Percentiles rank a stretch among this genome's conserved stretches.
phyloP scores from a whole-genome alignment of 75 land plant species.

The Sequoiadendron giganteum region DNA sequence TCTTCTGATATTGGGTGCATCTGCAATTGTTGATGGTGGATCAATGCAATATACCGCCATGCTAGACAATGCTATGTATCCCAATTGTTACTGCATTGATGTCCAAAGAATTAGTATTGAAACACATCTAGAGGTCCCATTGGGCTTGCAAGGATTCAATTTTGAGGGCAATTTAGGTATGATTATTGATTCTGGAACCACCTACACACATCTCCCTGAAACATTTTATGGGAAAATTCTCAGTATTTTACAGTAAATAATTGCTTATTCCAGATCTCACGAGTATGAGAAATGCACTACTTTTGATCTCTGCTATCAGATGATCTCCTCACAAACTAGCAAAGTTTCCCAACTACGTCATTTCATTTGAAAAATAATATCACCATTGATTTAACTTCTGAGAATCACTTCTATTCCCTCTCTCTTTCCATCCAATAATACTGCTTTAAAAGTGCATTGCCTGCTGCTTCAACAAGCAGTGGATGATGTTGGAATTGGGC shows the following conservation, averaged over 20 bases:
- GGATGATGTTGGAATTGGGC: conserved; percentile 33
- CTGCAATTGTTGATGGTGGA: neutral
- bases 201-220: conserved; percentile 4
- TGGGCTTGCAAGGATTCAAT: conserved; percentile 34
- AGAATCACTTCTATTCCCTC: conserved; percentile 49
- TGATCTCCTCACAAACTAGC: conserved; percentile 18
- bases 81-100: neutral
- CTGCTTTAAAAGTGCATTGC: conserved; percentile 10
- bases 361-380: conserved; percentile 40
- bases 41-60: neutral
- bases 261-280: neutral
- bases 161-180: conserved; percentile 53
- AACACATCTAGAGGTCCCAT: conserved; percentile 15
- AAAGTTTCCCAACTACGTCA: conserved; percentile 14
- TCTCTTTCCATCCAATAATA: conserved; percentile 29
- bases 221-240: conserved; percentile 5
- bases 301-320: conserved; percentile 40
- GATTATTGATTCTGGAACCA: conserved; percentile 67
- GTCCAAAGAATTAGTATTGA: neutral
- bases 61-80: neutral
- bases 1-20: neutral
- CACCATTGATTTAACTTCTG: conserved; percentile 40
- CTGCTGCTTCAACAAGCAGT: conserved; percentile 18
- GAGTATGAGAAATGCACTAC: conserved; percentile 30
- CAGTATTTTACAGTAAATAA: neutral